Percentiles rank a stretch among this genome's conserved stretches.
phyloP scores from a whole-genome alignment of 192 early-diverging fungal genomes.

The Backusella australiensis region DNA sequence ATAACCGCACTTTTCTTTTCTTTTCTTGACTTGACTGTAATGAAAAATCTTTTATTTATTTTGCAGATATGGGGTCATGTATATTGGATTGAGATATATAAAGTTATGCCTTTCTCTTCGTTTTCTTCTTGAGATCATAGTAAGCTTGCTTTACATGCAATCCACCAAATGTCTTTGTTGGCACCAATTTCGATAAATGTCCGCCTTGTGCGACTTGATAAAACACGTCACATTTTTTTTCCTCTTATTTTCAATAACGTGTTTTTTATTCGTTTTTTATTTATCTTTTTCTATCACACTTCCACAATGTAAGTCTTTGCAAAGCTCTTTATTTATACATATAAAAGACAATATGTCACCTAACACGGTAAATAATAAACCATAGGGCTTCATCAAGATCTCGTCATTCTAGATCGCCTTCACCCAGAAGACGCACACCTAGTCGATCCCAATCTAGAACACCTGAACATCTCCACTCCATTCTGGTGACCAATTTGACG shows the following conservation, averaged over 20 bases:
- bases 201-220: no score
- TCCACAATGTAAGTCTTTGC: not conserved
- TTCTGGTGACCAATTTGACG: conserved; percentile 37
- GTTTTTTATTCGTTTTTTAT: not conserved
- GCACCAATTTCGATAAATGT: no score
- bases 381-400: conserved; percentile 22
- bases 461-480: conserved; percentile 3
- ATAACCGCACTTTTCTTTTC: no score
- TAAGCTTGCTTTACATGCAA: no score
- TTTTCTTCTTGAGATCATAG: no score
- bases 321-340: not conserved
- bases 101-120: no score
- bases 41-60: no score
- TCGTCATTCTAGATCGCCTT: conserved; percentile 28
- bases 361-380: not conserved
- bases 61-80: no score
- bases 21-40: no score
- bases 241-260: not conserved
- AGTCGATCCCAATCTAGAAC: conserved; percentile 24
- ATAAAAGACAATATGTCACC: not conserved
- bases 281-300: not conserved
- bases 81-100: no score
- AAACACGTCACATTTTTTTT: conserved; percentile 4
- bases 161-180: no score
- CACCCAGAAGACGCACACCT: conserved; percentile 20